phyloP scores from a whole-genome alignment of 2,329 filamentous ascomycete genomes.

The Talaromyces sp. region DNA sequence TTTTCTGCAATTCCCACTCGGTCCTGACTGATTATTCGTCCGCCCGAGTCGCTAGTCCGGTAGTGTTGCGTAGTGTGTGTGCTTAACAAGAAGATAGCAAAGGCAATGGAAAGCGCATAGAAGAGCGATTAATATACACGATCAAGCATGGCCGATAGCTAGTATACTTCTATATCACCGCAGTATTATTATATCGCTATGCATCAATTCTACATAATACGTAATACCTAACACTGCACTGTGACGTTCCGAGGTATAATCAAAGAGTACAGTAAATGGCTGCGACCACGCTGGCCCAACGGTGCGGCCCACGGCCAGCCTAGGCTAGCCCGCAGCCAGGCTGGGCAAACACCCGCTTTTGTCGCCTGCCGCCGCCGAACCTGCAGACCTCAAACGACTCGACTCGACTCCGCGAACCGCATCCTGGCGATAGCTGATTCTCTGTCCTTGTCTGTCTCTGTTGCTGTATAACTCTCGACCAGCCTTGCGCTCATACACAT shows the following conservation, averaged over 20 bases:
- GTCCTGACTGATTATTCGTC: neutral
- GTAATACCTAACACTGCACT: no score
- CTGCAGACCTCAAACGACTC: conserved; percentile 2
- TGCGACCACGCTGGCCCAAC: neutral
- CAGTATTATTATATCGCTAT: no score
- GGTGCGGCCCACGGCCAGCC: neutral
- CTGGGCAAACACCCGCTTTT: neutral
- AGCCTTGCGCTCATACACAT: neutral
- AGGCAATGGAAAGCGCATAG: neutral
- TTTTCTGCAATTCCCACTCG: neutral
- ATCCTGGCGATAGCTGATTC: conserved; percentile 9
- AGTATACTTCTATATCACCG: no score
- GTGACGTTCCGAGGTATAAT: no score
- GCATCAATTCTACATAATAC: no score
- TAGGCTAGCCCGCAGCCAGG: neutral
- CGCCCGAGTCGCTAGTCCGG: neutral
- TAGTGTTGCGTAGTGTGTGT: neutral
- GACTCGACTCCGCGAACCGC: conserved; percentile 2
- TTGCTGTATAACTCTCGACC: conserved; percentile 3
- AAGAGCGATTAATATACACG: neutral
- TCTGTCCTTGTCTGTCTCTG: neutral
- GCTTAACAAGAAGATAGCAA: neutral
- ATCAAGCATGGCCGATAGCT: neutral
- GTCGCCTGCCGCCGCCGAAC: conserved; percentile 1
- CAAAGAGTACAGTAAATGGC: no score